These are phyloP conservation scores for Beauveria bassiana DNA, from an alignment of 2,329 filamentous ascomycete species.

Conservation along the genomic window DNA sequence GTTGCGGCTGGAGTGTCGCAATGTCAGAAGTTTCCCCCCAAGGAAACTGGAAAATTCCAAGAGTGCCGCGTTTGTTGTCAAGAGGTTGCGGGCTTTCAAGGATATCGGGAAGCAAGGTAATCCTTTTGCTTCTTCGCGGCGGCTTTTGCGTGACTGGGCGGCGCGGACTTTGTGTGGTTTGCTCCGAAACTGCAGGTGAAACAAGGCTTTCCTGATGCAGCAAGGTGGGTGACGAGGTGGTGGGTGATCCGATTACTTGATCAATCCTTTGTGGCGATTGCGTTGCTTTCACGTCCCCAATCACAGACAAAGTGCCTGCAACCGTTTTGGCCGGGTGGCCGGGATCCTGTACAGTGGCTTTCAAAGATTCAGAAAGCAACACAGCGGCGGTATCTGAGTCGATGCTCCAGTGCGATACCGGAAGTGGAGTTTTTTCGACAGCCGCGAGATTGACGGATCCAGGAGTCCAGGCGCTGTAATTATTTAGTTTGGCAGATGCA, in stretches of 20 bases:
- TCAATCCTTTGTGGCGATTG: neutral
- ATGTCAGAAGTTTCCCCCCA: constrained; percentile 58
- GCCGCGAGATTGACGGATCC: neutral
- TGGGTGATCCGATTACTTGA: neutral
- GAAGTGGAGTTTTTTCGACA: constrained; percentile 4
- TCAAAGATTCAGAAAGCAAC: constrained; percentile 15
- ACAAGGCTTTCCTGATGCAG: neutral
- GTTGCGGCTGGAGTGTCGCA: constrained; percentile 34
- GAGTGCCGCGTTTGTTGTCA: constrained; percentile 48
- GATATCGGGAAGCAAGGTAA: constrained; percentile 56
- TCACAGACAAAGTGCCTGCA: neutral
- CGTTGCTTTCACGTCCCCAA: neutral
- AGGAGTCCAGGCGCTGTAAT: constrained; percentile 22
- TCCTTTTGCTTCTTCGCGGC: constrained; percentile 44
- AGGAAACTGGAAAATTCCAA: constrained; percentile 59
- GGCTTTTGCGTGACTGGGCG: constrained; percentile 46
- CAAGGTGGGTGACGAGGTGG: neutral
- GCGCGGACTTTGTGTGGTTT: constrained; percentile 15
- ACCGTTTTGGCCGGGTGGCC: neutral
- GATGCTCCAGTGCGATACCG: constrained; percentile 12
- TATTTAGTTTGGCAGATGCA: constrained; percentile 19
- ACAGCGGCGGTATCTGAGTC: constrained; percentile 2
- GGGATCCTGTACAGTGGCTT: neutral
- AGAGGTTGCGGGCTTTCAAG: constrained; percentile 54
- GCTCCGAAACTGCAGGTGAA: neutral